These are phyloP conservation scores for Trichophyton verrucosum DNA, from an alignment of 2,329 filamentous ascomycete species.

Conservation along the genomic window DNA sequence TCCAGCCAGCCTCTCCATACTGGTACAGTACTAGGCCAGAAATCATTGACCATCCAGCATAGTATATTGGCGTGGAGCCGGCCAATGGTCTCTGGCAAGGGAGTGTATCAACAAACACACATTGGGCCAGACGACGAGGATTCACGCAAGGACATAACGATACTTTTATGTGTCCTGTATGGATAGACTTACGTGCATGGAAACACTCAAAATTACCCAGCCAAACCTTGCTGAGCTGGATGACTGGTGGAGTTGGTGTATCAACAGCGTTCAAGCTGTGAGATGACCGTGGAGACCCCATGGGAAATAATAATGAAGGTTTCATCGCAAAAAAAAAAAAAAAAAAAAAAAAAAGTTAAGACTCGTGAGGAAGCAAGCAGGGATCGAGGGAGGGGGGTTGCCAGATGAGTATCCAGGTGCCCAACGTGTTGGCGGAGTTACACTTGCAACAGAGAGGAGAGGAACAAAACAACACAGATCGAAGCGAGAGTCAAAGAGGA, in stretches of 20 bases:
- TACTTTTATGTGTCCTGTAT: neutral
- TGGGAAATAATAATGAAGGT: neutral
- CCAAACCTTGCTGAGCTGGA: neutral
- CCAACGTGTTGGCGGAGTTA: constrained; percentile 1
- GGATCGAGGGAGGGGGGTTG: neutral
- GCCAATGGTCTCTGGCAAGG: no score
- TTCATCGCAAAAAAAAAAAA: neutral
- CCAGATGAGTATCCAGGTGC: neutral
- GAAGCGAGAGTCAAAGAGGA: neutral
- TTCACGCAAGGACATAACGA: neutral
- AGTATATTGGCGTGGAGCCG: no score
- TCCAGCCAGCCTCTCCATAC: neutral
- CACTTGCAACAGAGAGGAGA: neutral
- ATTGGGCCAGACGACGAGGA: neutral
- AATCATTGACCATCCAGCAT: no score
- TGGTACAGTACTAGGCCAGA: no score
- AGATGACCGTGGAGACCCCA: neutral
- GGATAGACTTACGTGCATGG: neutral
- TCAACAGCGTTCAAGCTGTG: constrained; percentile 1
- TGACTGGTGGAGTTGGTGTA: neutral
- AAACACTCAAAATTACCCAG: neutral
- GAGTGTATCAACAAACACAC: neutral
- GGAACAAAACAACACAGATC: neutral
- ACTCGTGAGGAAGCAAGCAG: neutral
- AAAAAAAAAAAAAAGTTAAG: no score